Evolutionary conservation across 768 basidiomycete genomes (phyloP).

Genomic region (Boletus subparvulus): DNA sequence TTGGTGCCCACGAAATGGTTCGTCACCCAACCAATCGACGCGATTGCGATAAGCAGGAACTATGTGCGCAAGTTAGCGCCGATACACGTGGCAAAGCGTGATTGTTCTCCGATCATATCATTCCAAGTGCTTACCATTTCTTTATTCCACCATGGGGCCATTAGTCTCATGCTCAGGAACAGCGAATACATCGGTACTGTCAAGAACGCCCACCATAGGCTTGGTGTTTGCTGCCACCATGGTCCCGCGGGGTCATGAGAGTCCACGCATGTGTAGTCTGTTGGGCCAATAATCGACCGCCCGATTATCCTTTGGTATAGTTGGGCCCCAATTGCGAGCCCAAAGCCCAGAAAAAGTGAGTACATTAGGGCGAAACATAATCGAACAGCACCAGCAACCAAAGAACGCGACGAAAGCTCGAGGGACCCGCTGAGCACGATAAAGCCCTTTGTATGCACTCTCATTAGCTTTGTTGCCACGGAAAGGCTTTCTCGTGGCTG

Average conservation of each 20-base stretch:
- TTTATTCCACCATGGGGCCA: slow-evolving; percentile 54
- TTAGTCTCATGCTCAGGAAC: slow-evolving; percentile 64
- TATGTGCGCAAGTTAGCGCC: slow-evolving; percentile 14
- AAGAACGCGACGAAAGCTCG: slow-evolving; percentile 76
- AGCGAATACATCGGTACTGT: slow-evolving; percentile 70
- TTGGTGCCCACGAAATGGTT: slow-evolving; percentile 63
- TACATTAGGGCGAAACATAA: slow-evolving; percentile 80
- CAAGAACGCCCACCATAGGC: slow-evolving; percentile 71
- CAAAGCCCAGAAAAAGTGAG: slow-evolving; percentile 76
- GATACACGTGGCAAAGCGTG: background rate
- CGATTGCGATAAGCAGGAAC: slow-evolving; percentile 55
- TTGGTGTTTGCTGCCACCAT: slow-evolving; percentile 76
- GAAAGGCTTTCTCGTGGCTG: background rate
- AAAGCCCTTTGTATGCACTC: slow-evolving; percentile 44
- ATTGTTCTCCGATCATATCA: background rate
- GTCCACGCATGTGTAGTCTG: slow-evolving; percentile 59
- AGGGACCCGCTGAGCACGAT: slow-evolving; percentile 72
- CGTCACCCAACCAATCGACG: slow-evolving; percentile 73
- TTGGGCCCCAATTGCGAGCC: slow-evolving; percentile 76
- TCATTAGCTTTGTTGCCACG: background rate
- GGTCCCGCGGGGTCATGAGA: slow-evolving; percentile 57
- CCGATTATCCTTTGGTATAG: slow-evolving; percentile 60
- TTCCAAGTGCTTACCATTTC: slow-evolving; percentile 49
- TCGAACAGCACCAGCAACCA: slow-evolving; percentile 82
- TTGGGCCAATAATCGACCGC: slow-evolving; percentile 43